phyloP scores from a whole-genome alignment of 108 stramenopile species.

The Fragilaria radians region DNA sequence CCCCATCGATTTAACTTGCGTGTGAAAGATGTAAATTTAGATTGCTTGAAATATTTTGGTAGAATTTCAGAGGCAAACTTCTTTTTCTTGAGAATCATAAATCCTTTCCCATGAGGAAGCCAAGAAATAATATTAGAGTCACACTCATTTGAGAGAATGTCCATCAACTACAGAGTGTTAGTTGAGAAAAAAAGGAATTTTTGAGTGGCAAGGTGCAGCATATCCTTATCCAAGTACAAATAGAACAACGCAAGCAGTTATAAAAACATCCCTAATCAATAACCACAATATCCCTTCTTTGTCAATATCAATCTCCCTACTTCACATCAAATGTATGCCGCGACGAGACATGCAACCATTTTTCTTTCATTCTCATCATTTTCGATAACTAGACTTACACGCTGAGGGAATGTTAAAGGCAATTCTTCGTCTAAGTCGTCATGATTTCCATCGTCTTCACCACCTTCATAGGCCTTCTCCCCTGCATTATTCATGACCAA shows the following conservation, averaged over 20 bases:
- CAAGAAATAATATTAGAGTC: slow-evolving; percentile 17
- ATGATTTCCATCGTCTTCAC: too few relatives aligned
- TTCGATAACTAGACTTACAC: background rate
- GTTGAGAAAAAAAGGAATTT: slow-evolving; percentile 1
- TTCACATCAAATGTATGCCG: too few relatives aligned
- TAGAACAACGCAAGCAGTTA: too few relatives aligned
- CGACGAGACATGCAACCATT: background rate
- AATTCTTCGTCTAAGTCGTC: too few relatives aligned
- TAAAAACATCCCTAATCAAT: too few relatives aligned
- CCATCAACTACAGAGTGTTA: background rate
- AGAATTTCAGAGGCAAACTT: slow-evolving; percentile 20
- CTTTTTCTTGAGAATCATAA: slow-evolving; percentile 19
- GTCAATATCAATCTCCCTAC: too few relatives aligned
- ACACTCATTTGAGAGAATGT: slow-evolving; percentile 5
- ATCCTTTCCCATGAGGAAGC: slow-evolving; percentile 22
- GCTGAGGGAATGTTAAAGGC: background rate
- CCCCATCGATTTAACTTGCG: slow-evolving; percentile 51
- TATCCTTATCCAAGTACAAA: too few relatives aligned
- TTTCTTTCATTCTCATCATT: background rate
- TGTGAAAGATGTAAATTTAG: slow-evolving; percentile 26
- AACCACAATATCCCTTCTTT: too few relatives aligned
- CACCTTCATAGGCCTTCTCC: too few relatives aligned
- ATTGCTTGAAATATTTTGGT: slow-evolving; percentile 15
- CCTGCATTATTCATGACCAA: too few relatives aligned
- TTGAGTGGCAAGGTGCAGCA: too few relatives aligned